Percentiles rank a stretch among this genome's conserved stretches.
Evolutionary conservation across 495 filamentous ascomycete genomes (phyloP).

Genomic region (Tuber calosporum): DNA sequence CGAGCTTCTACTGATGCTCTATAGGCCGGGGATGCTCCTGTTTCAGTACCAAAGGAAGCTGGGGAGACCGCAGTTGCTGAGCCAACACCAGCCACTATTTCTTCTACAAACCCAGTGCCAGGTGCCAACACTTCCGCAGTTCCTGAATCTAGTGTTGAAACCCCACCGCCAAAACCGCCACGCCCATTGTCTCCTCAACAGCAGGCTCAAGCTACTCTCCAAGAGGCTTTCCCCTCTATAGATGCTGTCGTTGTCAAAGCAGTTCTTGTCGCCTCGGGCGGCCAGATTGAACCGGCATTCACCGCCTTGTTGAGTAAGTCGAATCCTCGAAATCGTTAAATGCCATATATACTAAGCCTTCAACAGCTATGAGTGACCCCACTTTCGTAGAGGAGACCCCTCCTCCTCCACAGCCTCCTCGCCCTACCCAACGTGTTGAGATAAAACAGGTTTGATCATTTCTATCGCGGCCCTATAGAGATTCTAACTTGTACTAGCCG

Average conservation of each 20-base stretch:
- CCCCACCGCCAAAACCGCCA: constrained; percentile 75
- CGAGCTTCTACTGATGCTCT: not conserved
- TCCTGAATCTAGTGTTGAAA: constrained; percentile 47
- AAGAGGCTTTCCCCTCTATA: constrained; percentile 86
- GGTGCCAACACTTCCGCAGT: constrained; percentile 28
- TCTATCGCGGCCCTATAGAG: not conserved
- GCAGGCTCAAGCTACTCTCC: constrained; percentile 78
- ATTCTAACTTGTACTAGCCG: constrained; percentile 10
- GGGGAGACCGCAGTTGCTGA: not conserved
- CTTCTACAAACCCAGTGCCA: constrained; percentile 7
- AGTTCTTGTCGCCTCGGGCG: constrained; percentile 75
- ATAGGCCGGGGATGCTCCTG: not conserved
- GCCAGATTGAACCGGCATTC: constrained; percentile 86
- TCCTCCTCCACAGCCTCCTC: constrained; percentile 42
- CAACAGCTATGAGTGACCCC: constrained; percentile 83
- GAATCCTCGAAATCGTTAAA: constrained; percentile 9
- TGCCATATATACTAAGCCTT: constrained; percentile 7
- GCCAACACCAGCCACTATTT: not conserved
- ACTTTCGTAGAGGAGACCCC: constrained; percentile 60
- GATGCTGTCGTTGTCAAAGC: constrained; percentile 79
- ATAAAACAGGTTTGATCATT: constrained; percentile 13
- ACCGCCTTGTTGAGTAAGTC: constrained; percentile 77
- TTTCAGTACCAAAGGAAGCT: not conserved
- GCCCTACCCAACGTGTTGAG: constrained; percentile 10
- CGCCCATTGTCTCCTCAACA: constrained; percentile 72